Evolutionary conservation across 1,284 basidiomycete genomes (phyloP), one percentile per base, ranked within the genome.

Genomic region (Microbotryum violaceum): DNA sequence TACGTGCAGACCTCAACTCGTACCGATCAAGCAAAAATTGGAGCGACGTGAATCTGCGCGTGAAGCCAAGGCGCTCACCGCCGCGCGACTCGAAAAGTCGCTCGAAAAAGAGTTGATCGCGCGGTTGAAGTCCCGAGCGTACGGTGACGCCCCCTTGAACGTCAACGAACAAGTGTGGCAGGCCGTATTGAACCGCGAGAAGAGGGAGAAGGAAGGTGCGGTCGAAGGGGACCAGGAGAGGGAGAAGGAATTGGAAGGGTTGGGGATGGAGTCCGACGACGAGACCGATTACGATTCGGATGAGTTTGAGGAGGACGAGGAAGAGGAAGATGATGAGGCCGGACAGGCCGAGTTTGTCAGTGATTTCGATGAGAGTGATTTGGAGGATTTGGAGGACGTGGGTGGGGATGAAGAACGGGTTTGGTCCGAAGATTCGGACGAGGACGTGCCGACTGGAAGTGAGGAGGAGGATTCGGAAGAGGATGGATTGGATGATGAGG

Each of bases 91-190:
- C 48, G 96, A 98, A 75, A 88, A 86, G 67, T 88, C 88, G 14
- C 97, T 99, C 71, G 90, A 97, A 75, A 92, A 91, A 74, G 96
- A 98, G 75, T 83, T 98, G 29, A 84, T 99, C 55, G 91, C 94
- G 68, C 87, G 96, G 44, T 82, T 98, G 33, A 94, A 96, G 78
- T 87, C 86, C 55, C 97, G 97, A 75, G 92, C 93, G 12, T 98
- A 99, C 74, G 94, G 96, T 54, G 96, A 98, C 73, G 89, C 90
- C 33, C 96, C 94, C 23, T 81, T 98, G 47, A 99, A 99, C 76
- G 93, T 99, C 66, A 98, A 98, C 77, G 96, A 99, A 78, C 86
- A 83, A 49, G 92, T 98, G 6, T 98, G 96, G 96, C 84, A 86
- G 69, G 85, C 87, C 7, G 86, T 97, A 49, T 78, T 97, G 54